Conservation (phyloP, 2,329 filamentous ascomycete genomes). For the Lasiodiplodia gonubiensis region DNA sequence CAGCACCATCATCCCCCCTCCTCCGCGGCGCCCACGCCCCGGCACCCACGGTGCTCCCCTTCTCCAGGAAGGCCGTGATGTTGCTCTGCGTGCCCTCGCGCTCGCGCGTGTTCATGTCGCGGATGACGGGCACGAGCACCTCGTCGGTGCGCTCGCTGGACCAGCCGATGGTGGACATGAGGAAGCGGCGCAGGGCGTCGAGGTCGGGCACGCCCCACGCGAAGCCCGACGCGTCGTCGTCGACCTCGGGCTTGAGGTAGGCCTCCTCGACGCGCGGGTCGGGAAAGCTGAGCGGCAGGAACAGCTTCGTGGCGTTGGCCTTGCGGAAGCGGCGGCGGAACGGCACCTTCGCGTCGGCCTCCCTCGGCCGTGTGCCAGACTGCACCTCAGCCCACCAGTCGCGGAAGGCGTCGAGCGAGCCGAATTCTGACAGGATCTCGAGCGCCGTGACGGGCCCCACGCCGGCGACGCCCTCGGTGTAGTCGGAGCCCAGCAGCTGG, state of each 20-base stretch:
- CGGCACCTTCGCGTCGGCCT: conserved; percentile 57
- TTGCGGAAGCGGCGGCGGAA: conserved; percentile 90
- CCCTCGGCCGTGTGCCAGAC: conserved; percentile 65
- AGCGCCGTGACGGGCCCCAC: conserved; percentile 94
- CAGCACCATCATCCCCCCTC: conserved; percentile 53
- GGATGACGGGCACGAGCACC: conserved; percentile 91
- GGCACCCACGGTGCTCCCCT: conserved; percentile 71
- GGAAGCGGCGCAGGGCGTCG: conserved; percentile 78
- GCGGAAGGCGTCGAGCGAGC: conserved; percentile 74
- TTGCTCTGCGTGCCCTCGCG: conserved; percentile 93
- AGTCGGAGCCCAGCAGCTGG: conserved; percentile 90
- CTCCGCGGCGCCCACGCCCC: conserved; percentile 75
- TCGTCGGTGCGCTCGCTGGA: conserved; percentile 90
- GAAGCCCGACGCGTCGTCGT: conserved; percentile 76
- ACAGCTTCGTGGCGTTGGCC: conserved; percentile 79
- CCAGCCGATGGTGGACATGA: conserved; percentile 95
- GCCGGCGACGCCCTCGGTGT: conserved; percentile 88
- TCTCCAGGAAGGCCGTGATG: conserved; percentile 90
- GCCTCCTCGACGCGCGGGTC: conserved; percentile 78
- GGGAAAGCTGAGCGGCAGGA: conserved; percentile 81
- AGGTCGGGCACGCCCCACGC: conserved; percentile 97
- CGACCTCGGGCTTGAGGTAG: conserved; percentile 86
- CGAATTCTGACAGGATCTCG: conserved; percentile 92
- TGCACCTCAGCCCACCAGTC: conserved; percentile 90
- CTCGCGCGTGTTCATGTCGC: conserved; percentile 89